These are phyloP conservation scores for Bertia moriformis DNA, from an alignment of 2,329 filamentous ascomycete species.

Conservation along the genomic window DNA sequence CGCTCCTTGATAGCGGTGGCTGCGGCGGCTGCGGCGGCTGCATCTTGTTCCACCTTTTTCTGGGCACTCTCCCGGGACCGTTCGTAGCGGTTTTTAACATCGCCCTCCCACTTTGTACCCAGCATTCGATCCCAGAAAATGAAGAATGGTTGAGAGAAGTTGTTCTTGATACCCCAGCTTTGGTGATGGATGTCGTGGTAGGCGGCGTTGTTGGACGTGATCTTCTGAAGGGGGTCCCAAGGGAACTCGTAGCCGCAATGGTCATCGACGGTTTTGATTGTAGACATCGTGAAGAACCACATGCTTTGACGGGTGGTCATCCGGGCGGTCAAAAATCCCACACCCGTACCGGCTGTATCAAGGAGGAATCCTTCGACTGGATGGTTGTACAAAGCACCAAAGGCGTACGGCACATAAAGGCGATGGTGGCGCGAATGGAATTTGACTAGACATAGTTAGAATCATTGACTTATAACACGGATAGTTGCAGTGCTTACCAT, in stretches of 20 bases:
- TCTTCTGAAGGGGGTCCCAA: constrained; percentile 49
- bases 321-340: constrained; percentile 43
- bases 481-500: constrained; percentile 34
- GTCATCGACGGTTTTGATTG: constrained; percentile 57
- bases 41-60: background rate
- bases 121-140: constrained; percentile 52
- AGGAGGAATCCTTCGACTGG: constrained; percentile 52
- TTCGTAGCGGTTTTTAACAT: constrained; percentile 21
- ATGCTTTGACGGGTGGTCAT: constrained; percentile 50
- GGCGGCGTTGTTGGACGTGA: constrained; percentile 45
- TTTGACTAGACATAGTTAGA: constrained; percentile 22
- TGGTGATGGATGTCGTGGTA: constrained; percentile 61
- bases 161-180: constrained; percentile 57
- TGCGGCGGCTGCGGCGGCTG: background rate
- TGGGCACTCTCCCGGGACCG: background rate
- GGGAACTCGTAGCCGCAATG: constrained; percentile 56
- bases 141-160: constrained; percentile 44
- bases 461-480: background rate
- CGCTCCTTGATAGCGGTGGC: background rate
- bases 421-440: constrained; percentile 57
- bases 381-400: constrained; percentile 58
- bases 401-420: constrained; percentile 57
- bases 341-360: constrained; percentile 47
- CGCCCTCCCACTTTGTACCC: constrained; percentile 47
- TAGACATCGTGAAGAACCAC: constrained; percentile 52